Evolutionary conservation across 345 rosid genomes (phyloP).

Genomic region (Hypericum perforatum): DNA sequence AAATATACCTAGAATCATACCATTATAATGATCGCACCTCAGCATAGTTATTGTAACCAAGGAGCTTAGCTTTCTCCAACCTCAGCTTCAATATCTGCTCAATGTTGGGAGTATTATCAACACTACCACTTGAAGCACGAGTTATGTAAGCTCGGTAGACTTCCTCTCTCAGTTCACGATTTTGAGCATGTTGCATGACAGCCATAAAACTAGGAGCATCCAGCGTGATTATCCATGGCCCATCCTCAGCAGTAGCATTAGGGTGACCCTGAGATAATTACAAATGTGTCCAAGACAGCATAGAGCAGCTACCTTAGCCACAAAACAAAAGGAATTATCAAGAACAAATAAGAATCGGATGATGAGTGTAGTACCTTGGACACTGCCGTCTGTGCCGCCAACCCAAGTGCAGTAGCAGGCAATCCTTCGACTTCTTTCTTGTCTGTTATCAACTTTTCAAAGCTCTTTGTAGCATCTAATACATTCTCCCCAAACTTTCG

Average conservation of each 20-base stretch:
- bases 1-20: constrained; percentile 1
- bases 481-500: constrained; percentile 80
- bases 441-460: constrained; percentile 71
- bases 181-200: constrained; percentile 79
- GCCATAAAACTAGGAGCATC: constrained; percentile 73
- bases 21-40: constrained; percentile 41
- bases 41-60: constrained; percentile 69
- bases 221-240: constrained; percentile 83
- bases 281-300: background rate
- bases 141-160: constrained; percentile 53
- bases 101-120: constrained; percentile 62
- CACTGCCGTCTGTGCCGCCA: constrained; percentile 83
- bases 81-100: constrained; percentile 70
- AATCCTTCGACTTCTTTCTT: constrained; percentile 82
- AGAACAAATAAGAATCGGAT: background rate
- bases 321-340: constrained; percentile 3
- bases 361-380: constrained; percentile 46
- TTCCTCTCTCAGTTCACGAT: constrained; percentile 79
- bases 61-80: constrained; percentile 71
- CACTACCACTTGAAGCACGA: constrained; percentile 75
- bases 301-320: background rate
- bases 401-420: constrained; percentile 80
- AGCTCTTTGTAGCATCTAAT: constrained; percentile 83
- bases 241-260: constrained; percentile 71
- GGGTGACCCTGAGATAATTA: constrained; percentile 50